phyloP scores from a whole-genome alignment of 2,329 filamentous ascomycete genomes.

The Fusarium acutatum region DNA sequence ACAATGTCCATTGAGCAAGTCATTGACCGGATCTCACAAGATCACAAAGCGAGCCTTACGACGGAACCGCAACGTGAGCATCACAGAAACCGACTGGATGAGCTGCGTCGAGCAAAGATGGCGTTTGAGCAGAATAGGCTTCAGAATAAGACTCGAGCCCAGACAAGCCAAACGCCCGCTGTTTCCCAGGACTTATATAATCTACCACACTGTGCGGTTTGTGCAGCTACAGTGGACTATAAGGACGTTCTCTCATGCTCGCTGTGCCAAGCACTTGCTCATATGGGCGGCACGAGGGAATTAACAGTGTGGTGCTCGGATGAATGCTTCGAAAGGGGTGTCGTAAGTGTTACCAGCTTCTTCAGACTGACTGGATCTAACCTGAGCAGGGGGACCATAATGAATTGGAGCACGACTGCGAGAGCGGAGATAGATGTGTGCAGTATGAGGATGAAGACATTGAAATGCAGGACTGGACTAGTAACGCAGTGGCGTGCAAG shows the following conservation, averaged over 20 bases:
- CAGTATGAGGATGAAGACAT: conserved; percentile 51
- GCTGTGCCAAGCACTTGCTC: conserved; percentile 54
- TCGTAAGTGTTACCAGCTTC: conserved; percentile 47
- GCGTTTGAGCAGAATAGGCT: conserved; percentile 57
- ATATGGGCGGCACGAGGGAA: conserved; percentile 47
- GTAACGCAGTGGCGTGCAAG: conserved; percentile 50
- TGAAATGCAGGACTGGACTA: conserved; percentile 48
- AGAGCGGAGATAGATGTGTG: conserved; percentile 52
- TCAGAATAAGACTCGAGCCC: conserved; percentile 48
- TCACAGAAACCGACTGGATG: conserved; percentile 53
- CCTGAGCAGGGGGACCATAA: conserved; percentile 50
- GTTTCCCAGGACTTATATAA: conserved; percentile 48
- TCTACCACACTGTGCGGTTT: conserved; percentile 53
- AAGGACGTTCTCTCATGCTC: conserved; percentile 54
- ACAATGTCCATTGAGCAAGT: conserved; percentile 45
- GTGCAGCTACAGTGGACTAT: conserved; percentile 45
- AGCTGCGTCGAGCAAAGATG: conserved; percentile 57
- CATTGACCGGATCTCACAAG: conserved; percentile 46
- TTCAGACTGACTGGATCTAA: conserved; percentile 33
- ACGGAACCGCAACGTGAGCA: conserved; percentile 50
- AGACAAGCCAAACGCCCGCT: conserved; percentile 40
- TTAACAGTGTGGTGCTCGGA: conserved; percentile 57
- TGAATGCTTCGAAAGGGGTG: conserved; percentile 51
- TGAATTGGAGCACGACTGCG: conserved; percentile 52
- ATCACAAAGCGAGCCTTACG: conserved; percentile 43